A percentile compares a stretch with the other conserved stretches of the same genome.
Evolutionary conservation across 306 rosid genomes (phyloP).

Genomic region (Acacia acuminata): DNA sequence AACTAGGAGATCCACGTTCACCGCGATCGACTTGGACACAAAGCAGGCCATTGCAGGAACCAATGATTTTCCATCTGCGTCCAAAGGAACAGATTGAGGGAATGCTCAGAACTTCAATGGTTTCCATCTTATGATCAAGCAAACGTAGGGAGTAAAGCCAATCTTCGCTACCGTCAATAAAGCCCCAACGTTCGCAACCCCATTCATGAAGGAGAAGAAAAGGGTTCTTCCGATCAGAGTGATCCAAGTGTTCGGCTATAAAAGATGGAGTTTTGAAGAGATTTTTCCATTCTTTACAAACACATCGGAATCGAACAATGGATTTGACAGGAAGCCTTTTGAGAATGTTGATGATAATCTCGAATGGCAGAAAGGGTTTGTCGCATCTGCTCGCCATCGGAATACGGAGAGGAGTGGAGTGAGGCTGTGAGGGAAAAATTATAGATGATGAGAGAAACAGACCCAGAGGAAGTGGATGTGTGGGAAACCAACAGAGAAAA

Average conservation of each 20-base stretch:
- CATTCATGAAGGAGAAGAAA: neutral
- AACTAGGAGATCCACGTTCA: neutral
- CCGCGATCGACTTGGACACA: neutral
- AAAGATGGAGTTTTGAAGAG: neutral
- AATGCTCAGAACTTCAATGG: neutral
- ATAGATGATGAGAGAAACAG: too few species aligned
- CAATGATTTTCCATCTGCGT: neutral
- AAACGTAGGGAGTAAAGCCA: too few species aligned
- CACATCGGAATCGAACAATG: neutral
- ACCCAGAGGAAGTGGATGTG: too few species aligned
- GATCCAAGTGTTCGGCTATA: neutral
- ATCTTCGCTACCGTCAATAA: neutral
- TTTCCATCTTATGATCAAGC: neutral
- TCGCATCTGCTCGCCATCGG: too few species aligned
- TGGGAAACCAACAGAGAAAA: too few species aligned
- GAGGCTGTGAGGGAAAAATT: too few species aligned
- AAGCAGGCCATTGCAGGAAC: neutral
- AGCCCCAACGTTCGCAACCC: too few species aligned
- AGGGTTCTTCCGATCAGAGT: neutral
- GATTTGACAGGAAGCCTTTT: neutral
- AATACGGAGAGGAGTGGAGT: too few species aligned
- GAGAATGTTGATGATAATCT: neutral
- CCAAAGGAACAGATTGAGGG: neutral
- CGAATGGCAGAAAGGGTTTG: neutral
- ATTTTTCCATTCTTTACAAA: neutral